Base-by-base conservation (phyloP, 2,329 filamentous ascomycete species). In the Diplodia seriata region DNA sequence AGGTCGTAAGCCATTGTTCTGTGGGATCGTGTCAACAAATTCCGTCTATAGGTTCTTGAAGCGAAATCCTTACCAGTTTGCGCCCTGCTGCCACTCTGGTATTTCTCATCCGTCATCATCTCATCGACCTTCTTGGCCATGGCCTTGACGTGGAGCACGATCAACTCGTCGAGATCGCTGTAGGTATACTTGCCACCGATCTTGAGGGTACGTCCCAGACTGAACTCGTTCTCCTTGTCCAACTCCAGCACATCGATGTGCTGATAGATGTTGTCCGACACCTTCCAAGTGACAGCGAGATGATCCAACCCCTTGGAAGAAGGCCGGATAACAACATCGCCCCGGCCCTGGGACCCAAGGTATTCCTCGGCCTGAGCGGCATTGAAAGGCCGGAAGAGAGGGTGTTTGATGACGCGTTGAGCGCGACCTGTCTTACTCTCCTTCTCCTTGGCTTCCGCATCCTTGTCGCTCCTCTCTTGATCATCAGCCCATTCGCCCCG, bases 111-210 rank as follows among this genome's bases (percentile, higher is more conserved):
- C 72, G 90, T 88, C 85, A 93, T 95, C 84, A 99, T 90, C 83
- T 99, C 94, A 72, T 97, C 93, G 63, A 98, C 94, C 85, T 99
- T 99, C 80, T 91, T 92, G 20, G 93, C 91, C 95, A 98, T 99
- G 64, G 94, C 92, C 82, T 97, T 95, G 76, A 99, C 92, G 77
- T 99, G 95, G 75, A 95, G 91, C 76, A 97, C 94, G 72, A 99
- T 98, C 82, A 99, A 81, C 79, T 99, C 95, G 81, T 99, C 95
- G 70, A 99, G 84, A 89, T 99, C 95, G 69, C 89, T 93, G 82
- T 99, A 99, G 8, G 88, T 94, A 80, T 93, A 94, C 78, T 94
- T 94, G 73, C 92, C 91, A 40, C 89, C 91, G 66, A 99, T 92
- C 71, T 92, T 91, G 66, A 99, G 85, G 51, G 90, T 89, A 73